Evolutionary conservation across 2,329 filamentous ascomycete genomes (phyloP), one percentile per base, ranked within the genome.

Genomic region (Trichoderma asperellum): DNA sequence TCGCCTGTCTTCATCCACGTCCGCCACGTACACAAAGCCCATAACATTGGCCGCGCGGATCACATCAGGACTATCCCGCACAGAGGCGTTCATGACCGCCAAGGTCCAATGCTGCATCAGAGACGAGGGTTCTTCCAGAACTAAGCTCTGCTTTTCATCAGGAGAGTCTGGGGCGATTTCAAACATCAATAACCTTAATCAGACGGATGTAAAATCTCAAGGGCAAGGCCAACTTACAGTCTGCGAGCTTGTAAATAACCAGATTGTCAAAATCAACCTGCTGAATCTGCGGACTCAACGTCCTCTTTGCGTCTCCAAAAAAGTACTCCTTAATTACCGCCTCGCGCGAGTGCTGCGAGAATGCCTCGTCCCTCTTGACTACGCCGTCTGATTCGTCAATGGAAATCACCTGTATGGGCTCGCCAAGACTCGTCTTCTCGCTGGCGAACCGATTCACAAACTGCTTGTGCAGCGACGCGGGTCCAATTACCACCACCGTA

Each of bases 1-100:
- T 73, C 89, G 89, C 79, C 92, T 92, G 74, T 91, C 90, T 76
- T 93, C 92, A 76, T 99, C 94, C 4, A 98, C 93, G 71, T 97
- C 93, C 0, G 93, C 91, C 18, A 98, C 92, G 76, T 97, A 97
- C 35, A 97, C 87, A 76, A 97, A 99, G 0, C 96, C 96, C 86
- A 96, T 91, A 35, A 98, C 90, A 68, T 91, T 91, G 8, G 94
- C 89, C 74, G 94, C 91, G 14, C 93, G 87, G 56, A 98, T 89
- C 1, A 88, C 86, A 59, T 92, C 89, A 7, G 91, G 86, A 0
- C 87, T 82, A 71, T 96, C 93, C 58, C 87, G 89, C 0, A 87
- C 80, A 2, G 88, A 86, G 57, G 92, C 93, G 76, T 94, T 89
- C 79, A 96, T 93, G 65, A 99, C 90, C 0, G 95, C 93, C 10